Evolutionary conservation across 2,329 filamentous ascomycete species (phyloP), one percentile per base, ranked within the genome.

Genomic region (Aspergillus chevalieri): DNA sequence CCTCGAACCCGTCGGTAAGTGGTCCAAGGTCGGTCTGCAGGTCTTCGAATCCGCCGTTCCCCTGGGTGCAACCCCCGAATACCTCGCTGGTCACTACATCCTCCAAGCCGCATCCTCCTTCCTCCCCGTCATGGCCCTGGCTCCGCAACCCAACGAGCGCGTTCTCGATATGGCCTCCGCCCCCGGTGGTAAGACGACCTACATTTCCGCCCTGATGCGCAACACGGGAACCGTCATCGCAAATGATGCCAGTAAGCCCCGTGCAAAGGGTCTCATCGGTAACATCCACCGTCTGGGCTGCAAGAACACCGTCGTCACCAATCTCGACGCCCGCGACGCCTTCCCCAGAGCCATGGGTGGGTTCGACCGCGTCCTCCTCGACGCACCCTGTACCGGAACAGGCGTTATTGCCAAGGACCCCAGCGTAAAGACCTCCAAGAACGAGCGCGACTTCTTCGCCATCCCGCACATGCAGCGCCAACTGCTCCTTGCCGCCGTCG

Each of bases 371-470:
- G 89, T 98, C 5, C 75, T 97, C 43, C 86, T 97, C 51, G 91
- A 98, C 73, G 91, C 90, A 1, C 93, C 93, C 4, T 97, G 93
- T 75, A 95, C 91, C 3, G 92, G 93, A 59, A 98, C 93, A 1
- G 93, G 93, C 62, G 93, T 98, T 65, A 98, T 98, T 58, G 87
- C 90, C 55, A 98, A 98, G 76, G 93, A 98, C 71, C 83, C 92
- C 28, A 89, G 86, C 57, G 90, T 98, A 60, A 98, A 98, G 80
- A 97, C 92, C 21, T 97, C 96, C 78, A 97, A 97, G 78, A 94
- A 88, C 9, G 89, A 95, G 67, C 86, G 85, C 57, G 93, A 98
- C 70, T 98, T 98, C 76, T 82, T 96, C 70, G 83, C 86, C 64
- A 82, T 98, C 47, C 91, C 93, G 0, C 93, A 98, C 71, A 81